phyloP scores from a whole-genome alignment of 352 stramenopile genomes.

The Phytopythium kandeliae region DNA sequence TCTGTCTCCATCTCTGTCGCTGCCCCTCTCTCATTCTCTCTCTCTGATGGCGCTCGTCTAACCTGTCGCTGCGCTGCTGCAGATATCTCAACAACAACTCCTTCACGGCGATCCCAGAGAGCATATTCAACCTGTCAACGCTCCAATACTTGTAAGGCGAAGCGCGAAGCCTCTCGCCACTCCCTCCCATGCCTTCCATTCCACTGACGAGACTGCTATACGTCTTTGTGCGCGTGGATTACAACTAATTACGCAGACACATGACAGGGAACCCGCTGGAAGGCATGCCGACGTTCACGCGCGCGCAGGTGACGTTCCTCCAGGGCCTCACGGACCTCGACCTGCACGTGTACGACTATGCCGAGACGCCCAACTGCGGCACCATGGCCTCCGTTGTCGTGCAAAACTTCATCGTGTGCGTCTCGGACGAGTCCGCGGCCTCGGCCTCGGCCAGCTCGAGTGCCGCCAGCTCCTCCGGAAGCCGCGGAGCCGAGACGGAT shows the following conservation, averaged over 20 bases:
- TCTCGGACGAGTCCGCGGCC: conserved; percentile 1
- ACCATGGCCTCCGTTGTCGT: not conserved
- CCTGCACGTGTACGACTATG: conserved; percentile 1
- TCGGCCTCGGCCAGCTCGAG: not conserved
- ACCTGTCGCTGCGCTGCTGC: too few species aligned
- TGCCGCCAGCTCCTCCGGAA: not conserved
- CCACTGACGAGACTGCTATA: not conserved
- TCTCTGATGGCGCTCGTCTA: too few species aligned
- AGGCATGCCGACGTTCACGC: conserved; percentile 5
- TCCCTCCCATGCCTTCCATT: too few species aligned
- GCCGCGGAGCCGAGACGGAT: not conserved
- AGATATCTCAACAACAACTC: conserved; percentile 5
- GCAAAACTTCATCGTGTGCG: not conserved
- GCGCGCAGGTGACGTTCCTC: conserved; percentile 3
- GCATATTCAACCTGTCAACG: not conserved
- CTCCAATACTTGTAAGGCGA: conserved; percentile 2
- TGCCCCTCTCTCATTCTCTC: too few species aligned
- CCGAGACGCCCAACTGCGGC: conserved; percentile 4
- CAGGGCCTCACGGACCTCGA: not conserved
- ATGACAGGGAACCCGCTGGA: not conserved
- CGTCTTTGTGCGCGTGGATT: too few species aligned
- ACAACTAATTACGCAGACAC: not conserved
- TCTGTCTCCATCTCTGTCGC: too few species aligned
- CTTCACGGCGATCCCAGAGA: conserved; percentile 1
- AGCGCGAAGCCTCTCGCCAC: not conserved